These are phyloP conservation scores for Nicotiana obtusifolia DNA, from an alignment of 257 asterid species.

Conservation along the genomic window DNA sequence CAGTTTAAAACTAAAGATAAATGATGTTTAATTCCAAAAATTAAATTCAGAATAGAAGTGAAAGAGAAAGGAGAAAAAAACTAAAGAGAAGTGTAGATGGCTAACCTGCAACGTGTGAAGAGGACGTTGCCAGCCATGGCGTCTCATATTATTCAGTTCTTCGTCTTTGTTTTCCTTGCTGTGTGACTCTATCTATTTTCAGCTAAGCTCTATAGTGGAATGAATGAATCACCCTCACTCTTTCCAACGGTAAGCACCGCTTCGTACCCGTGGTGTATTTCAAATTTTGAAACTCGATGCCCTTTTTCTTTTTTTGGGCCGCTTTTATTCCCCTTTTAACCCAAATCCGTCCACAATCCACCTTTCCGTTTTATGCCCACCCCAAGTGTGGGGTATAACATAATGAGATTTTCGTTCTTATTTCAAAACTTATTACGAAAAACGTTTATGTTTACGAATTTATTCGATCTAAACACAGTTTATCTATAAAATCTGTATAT, in stretches of 20 bases:
- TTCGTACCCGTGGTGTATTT: not conserved
- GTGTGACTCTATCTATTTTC: too few species aligned
- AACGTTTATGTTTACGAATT: too few species aligned
- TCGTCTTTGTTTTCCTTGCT: not conserved
- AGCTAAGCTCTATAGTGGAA: not conserved
- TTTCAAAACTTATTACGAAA: too few species aligned
- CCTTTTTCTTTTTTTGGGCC: not conserved
- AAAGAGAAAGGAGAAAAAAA: not conserved
- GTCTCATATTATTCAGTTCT: constrained; percentile 30
- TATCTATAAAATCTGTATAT: too few species aligned
- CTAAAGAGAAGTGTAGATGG: not conserved
- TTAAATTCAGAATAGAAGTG: not conserved
- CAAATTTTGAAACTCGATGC: constrained; percentile 1
- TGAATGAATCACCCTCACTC: not conserved
- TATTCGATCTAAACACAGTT: too few species aligned
- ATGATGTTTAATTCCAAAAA: not conserved
- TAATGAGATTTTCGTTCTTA: too few species aligned
- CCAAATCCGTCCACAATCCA: not conserved
- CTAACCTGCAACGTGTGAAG: constrained; percentile 82
- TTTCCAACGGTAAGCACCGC: not conserved
- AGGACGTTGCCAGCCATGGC: constrained; percentile 99
- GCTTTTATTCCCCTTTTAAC: not conserved
- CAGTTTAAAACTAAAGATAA: not conserved
- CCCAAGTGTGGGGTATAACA: too few species aligned
- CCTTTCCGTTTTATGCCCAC: not conserved